A percentile compares a stretch with the other conserved stretches of the same genome.
Conservation (phyloP, 805 yeast genomes). For the Hanseniaspora taiwanica region DNA sequence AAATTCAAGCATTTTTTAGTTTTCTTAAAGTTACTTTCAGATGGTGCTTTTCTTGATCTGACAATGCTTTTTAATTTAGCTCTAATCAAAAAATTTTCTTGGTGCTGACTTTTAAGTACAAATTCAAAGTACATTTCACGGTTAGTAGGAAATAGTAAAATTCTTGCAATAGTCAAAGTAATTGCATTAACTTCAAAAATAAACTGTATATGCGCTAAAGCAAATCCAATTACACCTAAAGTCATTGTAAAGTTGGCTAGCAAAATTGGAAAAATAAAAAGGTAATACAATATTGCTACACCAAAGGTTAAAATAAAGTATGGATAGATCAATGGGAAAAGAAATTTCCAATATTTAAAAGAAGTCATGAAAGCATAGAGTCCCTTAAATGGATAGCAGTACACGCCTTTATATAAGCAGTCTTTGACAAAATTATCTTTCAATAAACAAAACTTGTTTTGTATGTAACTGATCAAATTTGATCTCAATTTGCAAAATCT, state of each 20-base stretch:
- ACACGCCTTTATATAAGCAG: slow-evolving; percentile 8
- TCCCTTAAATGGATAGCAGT: slow-evolving; percentile 18
- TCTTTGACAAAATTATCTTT: slow-evolving; percentile 8
- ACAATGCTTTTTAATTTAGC: slow-evolving; percentile 1
- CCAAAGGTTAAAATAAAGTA: slow-evolving; percentile 13
- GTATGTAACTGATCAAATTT: background rate
- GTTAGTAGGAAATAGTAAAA: slow-evolving; percentile 14
- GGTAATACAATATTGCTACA: slow-evolving; percentile 14
- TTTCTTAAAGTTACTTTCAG: too few species aligned
- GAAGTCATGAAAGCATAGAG: slow-evolving; percentile 13
- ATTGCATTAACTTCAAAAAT: slow-evolving; percentile 17
- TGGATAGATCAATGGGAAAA: slow-evolving; percentile 13
- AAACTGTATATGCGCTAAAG: slow-evolving; percentile 21
- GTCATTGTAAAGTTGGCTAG: slow-evolving; percentile 14
- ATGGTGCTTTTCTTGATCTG: background rate
- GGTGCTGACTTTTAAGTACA: slow-evolving; percentile 11
- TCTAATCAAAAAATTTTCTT: slow-evolving; percentile 9
- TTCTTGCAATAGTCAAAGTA: slow-evolving; percentile 14
- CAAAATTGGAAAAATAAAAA: slow-evolving; percentile 17
- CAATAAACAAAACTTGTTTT: background rate
- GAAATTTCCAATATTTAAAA: slow-evolving; percentile 18
- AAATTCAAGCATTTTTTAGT: background rate
- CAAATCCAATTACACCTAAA: slow-evolving; percentile 22
- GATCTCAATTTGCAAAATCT: too few species aligned
- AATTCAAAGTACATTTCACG: slow-evolving; percentile 15